Evolutionary conservation across 2,329 filamentous ascomycete species (phyloP).

Genomic region (Sodiomyces alkalinus): DNA sequence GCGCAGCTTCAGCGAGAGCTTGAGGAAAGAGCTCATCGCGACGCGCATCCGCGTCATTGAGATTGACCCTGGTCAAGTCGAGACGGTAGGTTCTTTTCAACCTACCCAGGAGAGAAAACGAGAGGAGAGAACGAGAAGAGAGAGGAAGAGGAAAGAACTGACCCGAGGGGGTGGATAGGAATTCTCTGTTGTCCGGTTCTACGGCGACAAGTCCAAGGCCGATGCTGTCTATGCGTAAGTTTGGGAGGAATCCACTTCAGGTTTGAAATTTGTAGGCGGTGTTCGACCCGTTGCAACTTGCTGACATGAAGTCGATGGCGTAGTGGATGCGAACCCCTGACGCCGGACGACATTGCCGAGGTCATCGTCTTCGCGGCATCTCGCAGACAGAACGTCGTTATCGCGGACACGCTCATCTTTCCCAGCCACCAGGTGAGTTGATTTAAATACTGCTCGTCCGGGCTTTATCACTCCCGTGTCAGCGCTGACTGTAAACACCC

Average conservation of each 20-base stretch:
- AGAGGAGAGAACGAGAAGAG: constrained; percentile 3
- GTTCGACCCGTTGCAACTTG: background rate
- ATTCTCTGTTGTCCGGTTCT: constrained; percentile 78
- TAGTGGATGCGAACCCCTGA: constrained; percentile 67
- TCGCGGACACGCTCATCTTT: constrained; percentile 77
- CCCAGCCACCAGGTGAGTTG: constrained; percentile 71
- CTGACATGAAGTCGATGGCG: constrained; percentile 6
- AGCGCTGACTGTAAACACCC: no score
- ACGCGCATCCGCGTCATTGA: constrained; percentile 73
- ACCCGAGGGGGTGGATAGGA: no score
- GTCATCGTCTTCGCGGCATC: constrained; percentile 75
- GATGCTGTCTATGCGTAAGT: constrained; percentile 75
- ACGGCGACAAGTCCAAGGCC: constrained; percentile 78
- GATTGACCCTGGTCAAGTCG: constrained; percentile 83
- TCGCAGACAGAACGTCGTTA: constrained; percentile 75
- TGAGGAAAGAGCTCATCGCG: constrained; percentile 71
- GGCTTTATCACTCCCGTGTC: background rate
- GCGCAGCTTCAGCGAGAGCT: constrained; percentile 64
- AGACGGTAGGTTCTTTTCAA: constrained; percentile 46
- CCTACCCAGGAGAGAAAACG: background rate
- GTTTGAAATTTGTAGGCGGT: background rate
- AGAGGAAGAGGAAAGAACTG: constrained; percentile 13
- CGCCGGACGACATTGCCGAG: constrained; percentile 82
- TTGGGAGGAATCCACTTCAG: background rate
- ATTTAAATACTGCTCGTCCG: background rate